Conservation (phyloP, 1,139 yeast species). For the Candida tropicalis region DNA sequence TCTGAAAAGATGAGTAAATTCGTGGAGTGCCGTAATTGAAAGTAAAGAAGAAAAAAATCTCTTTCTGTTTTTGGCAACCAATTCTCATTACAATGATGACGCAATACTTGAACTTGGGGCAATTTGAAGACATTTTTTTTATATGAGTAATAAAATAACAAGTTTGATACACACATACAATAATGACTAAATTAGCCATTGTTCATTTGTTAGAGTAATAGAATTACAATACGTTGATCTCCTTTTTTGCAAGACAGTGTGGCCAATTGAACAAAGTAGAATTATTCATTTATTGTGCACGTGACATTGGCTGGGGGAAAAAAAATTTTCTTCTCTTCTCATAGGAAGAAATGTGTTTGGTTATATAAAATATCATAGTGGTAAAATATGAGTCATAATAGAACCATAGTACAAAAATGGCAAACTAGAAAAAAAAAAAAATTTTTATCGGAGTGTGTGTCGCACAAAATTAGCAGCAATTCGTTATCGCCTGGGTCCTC, state of each 20-base stretch:
- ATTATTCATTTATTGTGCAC: background rate
- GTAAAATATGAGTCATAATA: slow-evolving; percentile 3
- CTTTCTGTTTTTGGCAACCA: background rate
- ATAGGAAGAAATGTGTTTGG: background rate
- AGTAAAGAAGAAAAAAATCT: background rate
- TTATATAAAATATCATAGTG: slow-evolving; percentile 2
- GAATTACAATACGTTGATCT: no score
- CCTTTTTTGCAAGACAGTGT: no score
- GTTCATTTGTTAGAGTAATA: no score
- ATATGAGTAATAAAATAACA: background rate
- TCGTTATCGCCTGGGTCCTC: slow-evolving; percentile 2
- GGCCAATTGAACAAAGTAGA: no score
- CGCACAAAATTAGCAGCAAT: slow-evolving; percentile 5
- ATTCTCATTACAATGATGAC: no score
- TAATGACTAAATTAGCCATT: no score
- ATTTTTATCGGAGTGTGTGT: slow-evolving; percentile 1
- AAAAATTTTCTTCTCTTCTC: background rate
- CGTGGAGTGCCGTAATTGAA: background rate
- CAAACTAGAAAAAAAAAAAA: background rate
- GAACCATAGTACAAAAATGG: background rate
- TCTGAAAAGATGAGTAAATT: slow-evolving; percentile 1
- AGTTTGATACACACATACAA: no score
- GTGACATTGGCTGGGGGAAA: background rate
- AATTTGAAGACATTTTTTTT: background rate
- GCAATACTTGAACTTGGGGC: background rate